Evolutionary conservation across 169 alveolate genomes (phyloP), one percentile per base, ranked within the genome.

Genomic region (Plasmodium yoelii): DNA sequence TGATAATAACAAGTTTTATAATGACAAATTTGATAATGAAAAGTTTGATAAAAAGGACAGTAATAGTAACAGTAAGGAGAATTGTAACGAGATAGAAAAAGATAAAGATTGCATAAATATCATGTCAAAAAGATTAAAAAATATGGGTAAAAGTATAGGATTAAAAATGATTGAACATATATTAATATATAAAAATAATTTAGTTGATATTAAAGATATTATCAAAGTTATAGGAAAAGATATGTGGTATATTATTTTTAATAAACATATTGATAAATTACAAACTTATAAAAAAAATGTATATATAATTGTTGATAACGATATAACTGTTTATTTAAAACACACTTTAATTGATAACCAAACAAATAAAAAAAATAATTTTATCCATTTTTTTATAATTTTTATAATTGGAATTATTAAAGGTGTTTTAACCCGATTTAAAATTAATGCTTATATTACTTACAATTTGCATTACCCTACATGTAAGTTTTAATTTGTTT

Each of bases 81-180:
- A 22, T 22, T 22, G 26, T 15, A 47, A 47, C 0, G 63, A 65
- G 4, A 18, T 51, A 28, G 39, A 67, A 0, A 6, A 51, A 1
- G 59, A 10, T 0, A 15, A 68, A 13, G 5, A 57, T 10, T 34
- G 39, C 28, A 13, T 60, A 15, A 80, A 64, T 10, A 13, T 80
- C 1, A 34, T 80, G 42, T 64, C 90, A 5, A 55, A 46, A 2
- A 65, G 67, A 51, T 39, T 80, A 53, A 80, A 64, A 47, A 64
- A 69, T 26, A 80, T 80, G 80, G 90, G 90, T 6, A 80, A 80
- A 53, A n/a, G 67, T 26, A 80, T 80, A 19, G 90, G 90, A 9
- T 47, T 55, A 60, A 80, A 67, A 46, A 26, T 80, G 22, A 53
- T 80, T 18, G 90, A 80, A 59, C 12, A 82, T 5, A 70, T 67